Base-by-base conservation (phyloP, 2,329 filamentous ascomycete species). In the Cladosporium sp. region DNA sequence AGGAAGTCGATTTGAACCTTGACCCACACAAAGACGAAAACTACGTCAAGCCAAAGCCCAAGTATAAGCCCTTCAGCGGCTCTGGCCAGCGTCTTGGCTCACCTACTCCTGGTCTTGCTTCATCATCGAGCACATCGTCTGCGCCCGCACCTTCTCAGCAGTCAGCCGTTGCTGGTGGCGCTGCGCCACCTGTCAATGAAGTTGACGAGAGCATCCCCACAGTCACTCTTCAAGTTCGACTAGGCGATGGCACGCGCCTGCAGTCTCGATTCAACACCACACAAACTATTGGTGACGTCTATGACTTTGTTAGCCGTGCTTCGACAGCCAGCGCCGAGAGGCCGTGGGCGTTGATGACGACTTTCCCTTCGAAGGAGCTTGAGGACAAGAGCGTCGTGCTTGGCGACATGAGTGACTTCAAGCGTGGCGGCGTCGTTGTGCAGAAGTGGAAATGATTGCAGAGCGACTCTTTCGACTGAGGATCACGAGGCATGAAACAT, bases 221-320 rank as follows among this genome's bases (percentile, higher is more conserved):
- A 0, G 65, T 94, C 20, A 85, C 80, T 60, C 79, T 95, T 39
- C 87, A 91, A 65, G 86, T 95, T 58, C 88, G 91, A 67, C 81
- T 94, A 57, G 88, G 87, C 1, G 86, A 93, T 63, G 90, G 90
- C 37, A 88, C 87, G 1, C 82, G 89, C 42, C 76, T 94, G 22
- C 84, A 86, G n/a, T 89, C 87, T 24, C 83, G 89, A 8, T 95
- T 95, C 76, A 94, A 94, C 75, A 86, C 87, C 0, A 86, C 82
- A 0, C 86, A 91, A 65, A 94, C 89, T 0, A 75, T 95, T 47
- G 87, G 84, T 15, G 87, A 93, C 63, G 81, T 95, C 8, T 93
- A 94, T 71, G 77, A 79, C 8, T 93, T 93, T 66, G 83, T 93
- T 60, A 77, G 83, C 58, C 78, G 81, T n/a, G 81, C 88, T 0